A percentile compares a stretch with the other conserved stretches of the same genome.
These are phyloP conservation scores for Neospora caninum DNA, from an alignment of 169 alveolate species.

Conservation along the genomic window DNA sequence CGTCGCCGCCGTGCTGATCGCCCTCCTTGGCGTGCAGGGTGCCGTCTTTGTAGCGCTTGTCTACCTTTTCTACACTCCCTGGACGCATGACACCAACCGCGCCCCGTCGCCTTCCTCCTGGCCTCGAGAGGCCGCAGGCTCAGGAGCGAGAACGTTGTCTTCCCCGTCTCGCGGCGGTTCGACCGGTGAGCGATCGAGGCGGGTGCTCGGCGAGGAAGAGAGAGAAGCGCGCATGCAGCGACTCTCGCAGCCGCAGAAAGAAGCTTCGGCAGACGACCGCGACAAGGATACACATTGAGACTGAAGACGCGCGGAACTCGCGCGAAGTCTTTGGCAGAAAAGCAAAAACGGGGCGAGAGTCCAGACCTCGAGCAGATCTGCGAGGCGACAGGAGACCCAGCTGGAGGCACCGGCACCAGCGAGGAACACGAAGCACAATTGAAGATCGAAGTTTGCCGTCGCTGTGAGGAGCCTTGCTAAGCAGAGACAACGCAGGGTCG, in stretches of 20 bases:
- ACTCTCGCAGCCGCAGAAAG: not conserved
- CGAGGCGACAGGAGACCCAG: no score
- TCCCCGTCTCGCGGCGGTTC: not conserved
- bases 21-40: not conserved
- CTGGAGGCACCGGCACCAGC: no score
- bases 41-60: not conserved
- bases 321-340: no score
- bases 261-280: not conserved
- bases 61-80: not conserved
- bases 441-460: no score
- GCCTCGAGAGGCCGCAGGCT: no score
- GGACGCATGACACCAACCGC: not conserved
- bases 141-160: not conserved
- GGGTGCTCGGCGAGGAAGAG: not conserved
- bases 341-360: no score
- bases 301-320: not conserved
- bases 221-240: not conserved
- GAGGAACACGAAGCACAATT: no score
- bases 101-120: not conserved
- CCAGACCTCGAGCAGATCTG: no score
- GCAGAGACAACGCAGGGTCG: no score
- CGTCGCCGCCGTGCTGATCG: not conserved
- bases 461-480: no score
- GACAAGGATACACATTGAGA: not conserved
- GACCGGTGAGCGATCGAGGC: not conserved